These are phyloP conservation scores for Leccinum angustisporum DNA, from an alignment of 1,284 basidiomycete genomes.

Conservation along the genomic window DNA sequence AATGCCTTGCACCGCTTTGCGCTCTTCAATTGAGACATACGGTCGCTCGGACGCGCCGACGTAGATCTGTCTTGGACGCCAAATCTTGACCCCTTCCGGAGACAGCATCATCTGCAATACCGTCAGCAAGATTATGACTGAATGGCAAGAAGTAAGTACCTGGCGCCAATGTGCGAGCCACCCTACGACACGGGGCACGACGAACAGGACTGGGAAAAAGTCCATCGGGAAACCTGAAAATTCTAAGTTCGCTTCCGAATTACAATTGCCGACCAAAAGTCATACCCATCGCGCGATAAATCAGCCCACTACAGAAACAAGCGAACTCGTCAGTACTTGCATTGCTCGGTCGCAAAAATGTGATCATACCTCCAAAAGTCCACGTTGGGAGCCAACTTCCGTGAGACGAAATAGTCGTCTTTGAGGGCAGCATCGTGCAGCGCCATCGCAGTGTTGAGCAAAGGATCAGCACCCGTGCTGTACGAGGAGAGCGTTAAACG, in stretches of 20 bases:
- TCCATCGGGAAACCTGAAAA: slow-evolving; percentile 78
- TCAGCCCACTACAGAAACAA: slow-evolving; percentile 59
- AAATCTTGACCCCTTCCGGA: slow-evolving; percentile 85
- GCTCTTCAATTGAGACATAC: slow-evolving; percentile 65
- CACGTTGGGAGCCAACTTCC: slow-evolving; percentile 78
- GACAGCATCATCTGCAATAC: slow-evolving; percentile 78
- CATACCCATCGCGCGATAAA: slow-evolving; percentile 85
- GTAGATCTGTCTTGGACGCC: slow-evolving; percentile 85
- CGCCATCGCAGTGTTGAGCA: slow-evolving; percentile 85
- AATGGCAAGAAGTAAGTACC: slow-evolving; percentile 35
- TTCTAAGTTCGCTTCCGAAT: neutral
- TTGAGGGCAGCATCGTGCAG: slow-evolving; percentile 85
- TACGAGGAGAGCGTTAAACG: neutral
- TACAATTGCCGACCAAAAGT: neutral
- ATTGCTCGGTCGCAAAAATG: neutral
- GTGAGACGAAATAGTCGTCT: slow-evolving; percentile 81
- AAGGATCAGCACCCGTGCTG: slow-evolving; percentile 78
- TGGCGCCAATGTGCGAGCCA: slow-evolving; percentile 89
- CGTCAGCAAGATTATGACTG: slow-evolving; percentile 10
- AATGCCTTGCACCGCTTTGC: slow-evolving; percentile 51
- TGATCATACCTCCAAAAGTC: slow-evolving; percentile 66
- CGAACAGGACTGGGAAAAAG: slow-evolving; percentile 89
- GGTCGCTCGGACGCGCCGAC: slow-evolving; percentile 71
- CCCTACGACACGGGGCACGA: slow-evolving; percentile 84
- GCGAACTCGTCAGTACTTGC: neutral